phyloP scores from a whole-genome alignment of 441 rosid species.

The Adansonia rubrostipa region DNA sequence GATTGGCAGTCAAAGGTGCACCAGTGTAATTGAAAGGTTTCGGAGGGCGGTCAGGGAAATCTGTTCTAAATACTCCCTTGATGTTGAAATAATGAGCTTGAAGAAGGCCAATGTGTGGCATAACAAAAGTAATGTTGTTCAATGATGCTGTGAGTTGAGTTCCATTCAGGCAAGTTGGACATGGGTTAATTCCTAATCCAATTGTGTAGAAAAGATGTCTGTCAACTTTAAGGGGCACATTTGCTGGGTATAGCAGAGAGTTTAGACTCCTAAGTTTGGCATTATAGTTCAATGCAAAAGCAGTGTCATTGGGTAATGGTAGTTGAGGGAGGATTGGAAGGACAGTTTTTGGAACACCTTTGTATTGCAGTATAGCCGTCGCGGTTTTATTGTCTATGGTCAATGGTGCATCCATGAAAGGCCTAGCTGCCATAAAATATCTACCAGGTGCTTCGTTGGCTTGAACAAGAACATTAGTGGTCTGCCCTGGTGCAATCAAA shows the following conservation, averaged over 20 bases:
- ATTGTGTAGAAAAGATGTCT: conserved; percentile 56
- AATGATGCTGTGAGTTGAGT: conserved; percentile 57
- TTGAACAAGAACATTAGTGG: conserved; percentile 51
- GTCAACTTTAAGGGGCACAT: conserved; percentile 55
- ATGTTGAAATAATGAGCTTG: conserved; percentile 60
- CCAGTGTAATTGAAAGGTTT: conserved; percentile 62
- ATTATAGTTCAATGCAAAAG: conserved; percentile 45
- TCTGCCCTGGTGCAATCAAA: conserved; percentile 50
- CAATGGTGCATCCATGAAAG: conserved; percentile 58
- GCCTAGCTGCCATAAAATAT: conserved; percentile 63
- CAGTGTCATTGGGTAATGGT: conserved; percentile 57
- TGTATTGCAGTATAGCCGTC: conserved; percentile 58
- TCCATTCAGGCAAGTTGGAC: conserved; percentile 59
- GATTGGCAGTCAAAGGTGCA: conserved; percentile 60
- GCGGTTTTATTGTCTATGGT: conserved; percentile 62
- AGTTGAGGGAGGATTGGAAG: conserved; percentile 46
- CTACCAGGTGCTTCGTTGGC: conserved; percentile 51
- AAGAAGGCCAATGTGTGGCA: conserved; percentile 56
- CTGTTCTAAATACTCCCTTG: conserved; percentile 48
- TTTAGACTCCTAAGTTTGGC: conserved; percentile 53
- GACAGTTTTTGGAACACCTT: conserved; percentile 57
- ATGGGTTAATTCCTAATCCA: conserved; percentile 49
- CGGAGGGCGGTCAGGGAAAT: conserved; percentile 60
- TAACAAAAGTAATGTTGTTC: conserved; percentile 60
- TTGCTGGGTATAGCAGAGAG: conserved; percentile 55